Evolutionary conservation across 2,329 filamentous ascomycete species (phyloP).

Genomic region (Lizonia empirigonia): DNA sequence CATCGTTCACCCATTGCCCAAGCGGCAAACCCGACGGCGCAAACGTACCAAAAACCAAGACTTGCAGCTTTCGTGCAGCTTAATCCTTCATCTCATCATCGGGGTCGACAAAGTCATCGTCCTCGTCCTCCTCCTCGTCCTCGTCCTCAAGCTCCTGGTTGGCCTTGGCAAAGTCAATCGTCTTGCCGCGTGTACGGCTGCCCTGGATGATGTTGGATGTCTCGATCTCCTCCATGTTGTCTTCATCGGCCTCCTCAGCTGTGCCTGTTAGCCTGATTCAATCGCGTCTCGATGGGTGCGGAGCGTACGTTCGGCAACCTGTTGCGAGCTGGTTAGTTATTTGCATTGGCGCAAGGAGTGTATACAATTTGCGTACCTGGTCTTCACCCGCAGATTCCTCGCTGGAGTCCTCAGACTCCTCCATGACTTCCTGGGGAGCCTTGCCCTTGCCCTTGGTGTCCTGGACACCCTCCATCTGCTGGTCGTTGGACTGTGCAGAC

Average conservation of each 20-base stretch:
- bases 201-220: constrained; percentile 78
- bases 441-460: constrained; percentile 87
- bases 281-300: neutral
- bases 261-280: constrained; percentile 31
- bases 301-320: constrained; percentile 45
- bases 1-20: neutral
- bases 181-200: constrained; percentile 84
- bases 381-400: constrained; percentile 70
- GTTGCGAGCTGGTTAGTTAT: constrained; percentile 31
- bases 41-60: constrained; percentile 30
- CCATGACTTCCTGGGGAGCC: constrained; percentile 67
- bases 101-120: constrained; percentile 67
- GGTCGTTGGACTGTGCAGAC: constrained; percentile 43
- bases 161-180: constrained; percentile 92
- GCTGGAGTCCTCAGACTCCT: constrained; percentile 72
- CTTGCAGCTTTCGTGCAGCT: constrained; percentile 7
- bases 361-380: constrained; percentile 54
- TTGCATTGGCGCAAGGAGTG: constrained; percentile 17
- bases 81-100: constrained; percentile 74
- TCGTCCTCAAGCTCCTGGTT: constrained; percentile 75
- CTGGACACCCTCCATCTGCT: constrained; percentile 47
- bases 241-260: constrained; percentile 71
- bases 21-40: neutral
- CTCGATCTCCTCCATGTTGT: constrained; percentile 91
- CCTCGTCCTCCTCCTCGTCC: constrained; percentile 81